Conservation (phyloP, 1,284 basidiomycete species). For the Ganoderma sinense region DNA sequence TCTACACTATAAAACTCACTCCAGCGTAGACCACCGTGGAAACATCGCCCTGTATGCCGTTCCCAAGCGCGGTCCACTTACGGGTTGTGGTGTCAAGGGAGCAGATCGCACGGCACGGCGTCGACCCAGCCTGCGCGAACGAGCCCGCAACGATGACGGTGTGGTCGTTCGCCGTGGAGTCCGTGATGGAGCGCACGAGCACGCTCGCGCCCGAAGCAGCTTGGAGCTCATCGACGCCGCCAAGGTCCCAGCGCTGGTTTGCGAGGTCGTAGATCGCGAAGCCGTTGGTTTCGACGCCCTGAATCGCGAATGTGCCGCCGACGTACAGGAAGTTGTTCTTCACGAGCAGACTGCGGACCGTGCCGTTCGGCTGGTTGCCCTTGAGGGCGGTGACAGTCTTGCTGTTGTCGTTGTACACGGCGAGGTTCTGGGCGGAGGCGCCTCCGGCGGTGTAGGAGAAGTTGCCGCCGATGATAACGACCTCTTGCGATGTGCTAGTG, state of each 20-base stretch:
- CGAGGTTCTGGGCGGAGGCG: conserved; percentile 63
- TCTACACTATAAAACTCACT: conserved; percentile 52
- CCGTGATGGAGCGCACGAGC: conserved; percentile 78
- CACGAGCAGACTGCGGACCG: conserved; percentile 78
- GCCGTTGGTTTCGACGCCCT: conserved; percentile 62
- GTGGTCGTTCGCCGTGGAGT: conserved; percentile 66
- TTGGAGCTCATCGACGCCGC: conserved; percentile 66
- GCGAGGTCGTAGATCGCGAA: conserved; percentile 83
- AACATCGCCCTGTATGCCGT: conserved; percentile 85
- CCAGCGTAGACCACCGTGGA: conserved; percentile 83
- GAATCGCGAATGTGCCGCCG: conserved; percentile 80
- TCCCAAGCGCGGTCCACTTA: conserved; percentile 87
- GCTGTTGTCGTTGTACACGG: conserved; percentile 72
- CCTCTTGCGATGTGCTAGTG: conserved; percentile 65
- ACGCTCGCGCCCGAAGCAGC: conserved; percentile 61
- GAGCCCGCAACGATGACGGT: conserved; percentile 86
- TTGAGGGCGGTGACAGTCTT: conserved; percentile 62
- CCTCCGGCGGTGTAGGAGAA: conserved; percentile 71
- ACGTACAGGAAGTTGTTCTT: conserved; percentile 72
- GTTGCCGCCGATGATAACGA: conserved; percentile 90
- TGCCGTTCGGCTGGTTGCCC: conserved; percentile 71
- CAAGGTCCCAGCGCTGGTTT: conserved; percentile 63
- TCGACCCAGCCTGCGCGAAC: conserved; percentile 82
- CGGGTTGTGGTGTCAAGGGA: conserved; percentile 70
- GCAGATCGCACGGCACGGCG: conserved; percentile 85